Percentiles rank a stretch among this genome's conserved stretches.
These are phyloP conservation scores for Cymbopogon flexuosus DNA, from an alignment of 202 grass and related monocot species.

Conservation along the genomic window DNA sequence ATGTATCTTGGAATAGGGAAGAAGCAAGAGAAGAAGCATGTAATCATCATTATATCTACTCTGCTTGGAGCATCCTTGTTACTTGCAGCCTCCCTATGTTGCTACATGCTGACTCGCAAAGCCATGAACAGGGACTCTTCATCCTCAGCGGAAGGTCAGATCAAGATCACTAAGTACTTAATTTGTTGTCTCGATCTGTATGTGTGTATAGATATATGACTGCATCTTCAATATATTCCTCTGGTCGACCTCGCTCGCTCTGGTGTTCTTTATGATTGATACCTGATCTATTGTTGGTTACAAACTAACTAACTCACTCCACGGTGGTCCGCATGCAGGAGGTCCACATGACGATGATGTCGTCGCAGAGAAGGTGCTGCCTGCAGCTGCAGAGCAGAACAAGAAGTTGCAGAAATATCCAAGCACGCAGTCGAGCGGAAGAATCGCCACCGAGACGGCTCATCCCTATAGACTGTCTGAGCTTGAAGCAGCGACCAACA, in stretches of 20 bases:
- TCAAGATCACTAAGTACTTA: not conserved
- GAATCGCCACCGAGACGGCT: conserved; percentile 45
- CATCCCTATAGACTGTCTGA: conserved; percentile 48
- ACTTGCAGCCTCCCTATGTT: conserved; percentile 42
- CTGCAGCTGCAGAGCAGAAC: conserved; percentile 16
- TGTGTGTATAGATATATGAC: not conserved
- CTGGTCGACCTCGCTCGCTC: not conserved
- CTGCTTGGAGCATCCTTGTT: conserved; percentile 50
- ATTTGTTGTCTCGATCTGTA: not conserved
- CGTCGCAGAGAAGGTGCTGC: conserved; percentile 20
- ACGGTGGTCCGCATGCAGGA: not conserved
- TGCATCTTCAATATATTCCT: not conserved
- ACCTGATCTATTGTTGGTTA: too few species aligned
- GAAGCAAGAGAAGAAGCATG: conserved; percentile 44
- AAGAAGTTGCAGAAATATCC: conserved; percentile 32
- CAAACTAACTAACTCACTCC: too few species aligned
- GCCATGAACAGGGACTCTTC: conserved; percentile 25
- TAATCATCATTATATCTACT: conserved; percentile 50
- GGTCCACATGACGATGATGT: conserved; percentile 3
- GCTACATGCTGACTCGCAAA: conserved; percentile 49
- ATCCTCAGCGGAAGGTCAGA: conserved; percentile 42
- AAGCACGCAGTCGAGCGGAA: conserved; percentile 24
- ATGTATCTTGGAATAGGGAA: conserved; percentile 40
- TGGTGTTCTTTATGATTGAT: not conserved
- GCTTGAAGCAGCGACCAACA: conserved; percentile 49